Percentiles rank a stretch among this genome's conserved stretches.
phyloP scores from a whole-genome alignment of 2,329 filamentous ascomycete species.

The Penicillium frequentans region DNA sequence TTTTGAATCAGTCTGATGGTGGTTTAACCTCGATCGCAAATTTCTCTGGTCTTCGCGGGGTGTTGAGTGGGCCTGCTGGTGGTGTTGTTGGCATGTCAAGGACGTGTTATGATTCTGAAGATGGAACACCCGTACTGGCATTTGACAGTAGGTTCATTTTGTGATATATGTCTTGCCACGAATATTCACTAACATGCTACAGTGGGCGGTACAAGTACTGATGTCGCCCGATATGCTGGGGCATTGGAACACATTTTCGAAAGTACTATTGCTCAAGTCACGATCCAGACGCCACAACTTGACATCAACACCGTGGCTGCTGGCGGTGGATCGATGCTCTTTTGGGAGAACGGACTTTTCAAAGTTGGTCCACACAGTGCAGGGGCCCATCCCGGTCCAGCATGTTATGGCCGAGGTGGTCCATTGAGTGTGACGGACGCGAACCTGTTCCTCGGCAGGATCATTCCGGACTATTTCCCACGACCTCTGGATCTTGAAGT shows the following conservation, averaged over 20 bases:
- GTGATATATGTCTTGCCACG: neutral
- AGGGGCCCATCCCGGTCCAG: slow-evolving; percentile 84
- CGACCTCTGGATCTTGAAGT: slow-evolving; percentile 74
- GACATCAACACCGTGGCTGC: slow-evolving; percentile 94
- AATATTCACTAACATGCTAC: neutral
- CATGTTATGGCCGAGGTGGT: slow-evolving; percentile 87
- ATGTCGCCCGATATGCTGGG: slow-evolving; percentile 80
- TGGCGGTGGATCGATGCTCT: slow-evolving; percentile 69
- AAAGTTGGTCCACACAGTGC: slow-evolving; percentile 89
- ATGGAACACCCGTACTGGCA: slow-evolving; percentile 31
- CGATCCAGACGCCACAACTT: slow-evolving; percentile 84
- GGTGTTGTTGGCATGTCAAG: slow-evolving; percentile 90
- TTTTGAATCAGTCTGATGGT: slow-evolving; percentile 79
- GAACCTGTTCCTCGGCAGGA: slow-evolving; percentile 79
- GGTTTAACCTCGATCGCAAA: slow-evolving; percentile 54
- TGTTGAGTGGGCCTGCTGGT: slow-evolving; percentile 84
- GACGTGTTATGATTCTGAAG: slow-evolving; percentile 80
- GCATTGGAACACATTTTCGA: slow-evolving; percentile 91
- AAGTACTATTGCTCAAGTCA: slow-evolving; percentile 87
- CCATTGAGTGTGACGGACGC: slow-evolving; percentile 90
- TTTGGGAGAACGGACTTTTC: slow-evolving; percentile 85
- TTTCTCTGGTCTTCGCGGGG: slow-evolving; percentile 83
- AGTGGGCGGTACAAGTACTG: slow-evolving; percentile 86
- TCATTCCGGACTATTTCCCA: slow-evolving; percentile 89
- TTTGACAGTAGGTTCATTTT: slow-evolving; percentile 1